These are phyloP conservation scores for Aspergillus sp. DNA, from an alignment of 2,329 filamentous ascomycete genomes.

Conservation along the genomic window DNA sequence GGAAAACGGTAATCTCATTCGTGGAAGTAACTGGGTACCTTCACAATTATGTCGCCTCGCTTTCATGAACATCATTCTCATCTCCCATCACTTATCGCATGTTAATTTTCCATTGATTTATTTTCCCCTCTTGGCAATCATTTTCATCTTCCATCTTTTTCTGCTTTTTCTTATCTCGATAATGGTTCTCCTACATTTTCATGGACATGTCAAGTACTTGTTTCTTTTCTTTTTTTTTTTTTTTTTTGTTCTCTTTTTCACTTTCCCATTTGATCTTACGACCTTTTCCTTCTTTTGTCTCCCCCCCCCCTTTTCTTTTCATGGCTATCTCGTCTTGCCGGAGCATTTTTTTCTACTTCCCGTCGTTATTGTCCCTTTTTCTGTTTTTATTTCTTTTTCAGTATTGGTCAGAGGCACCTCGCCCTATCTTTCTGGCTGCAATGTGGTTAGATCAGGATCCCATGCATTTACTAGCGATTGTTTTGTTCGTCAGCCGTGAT, in stretches of 20 bases:
- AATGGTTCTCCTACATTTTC: neutral
- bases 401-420: neutral
- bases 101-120: slow-evolving; percentile 2
- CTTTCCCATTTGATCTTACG: slow-evolving; percentile 2
- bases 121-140: neutral
- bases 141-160: slow-evolving; percentile 11
- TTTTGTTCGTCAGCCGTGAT: slow-evolving; percentile 8
- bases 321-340: neutral
- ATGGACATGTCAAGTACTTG: neutral
- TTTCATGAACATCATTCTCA: slow-evolving; percentile 10
- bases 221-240: neutral
- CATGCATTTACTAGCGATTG: slow-evolving; percentile 28
- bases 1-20: neutral
- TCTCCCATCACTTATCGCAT: slow-evolving; percentile 22
- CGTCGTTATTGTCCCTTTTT: neutral
- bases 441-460: slow-evolving; percentile 25
- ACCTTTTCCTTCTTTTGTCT: neutral
- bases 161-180: neutral
- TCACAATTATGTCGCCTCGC: slow-evolving; percentile 2
- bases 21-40: neutral
- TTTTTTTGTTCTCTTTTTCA: neutral
- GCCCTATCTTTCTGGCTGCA: slow-evolving; percentile 7
- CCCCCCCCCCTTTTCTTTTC: neutral
- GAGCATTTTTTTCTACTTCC: neutral
- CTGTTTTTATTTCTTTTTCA: slow-evolving; percentile 10